These are phyloP conservation scores for Datura wrightii DNA, from an alignment of 257 asterid species.

Conservation along the genomic window DNA sequence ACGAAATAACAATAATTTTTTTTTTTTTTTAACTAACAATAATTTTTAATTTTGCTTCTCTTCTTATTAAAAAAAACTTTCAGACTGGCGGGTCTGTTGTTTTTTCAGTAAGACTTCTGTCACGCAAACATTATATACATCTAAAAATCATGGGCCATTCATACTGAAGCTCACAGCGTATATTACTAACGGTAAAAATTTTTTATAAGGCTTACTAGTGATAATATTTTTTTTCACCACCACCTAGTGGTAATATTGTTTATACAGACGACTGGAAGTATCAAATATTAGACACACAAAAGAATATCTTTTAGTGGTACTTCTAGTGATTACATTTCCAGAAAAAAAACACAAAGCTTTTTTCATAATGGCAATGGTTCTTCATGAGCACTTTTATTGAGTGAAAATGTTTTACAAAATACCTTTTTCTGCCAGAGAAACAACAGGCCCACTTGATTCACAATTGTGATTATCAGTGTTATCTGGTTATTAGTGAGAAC, in stretches of 20 bases:
- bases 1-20: not conserved
- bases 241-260: not conserved
- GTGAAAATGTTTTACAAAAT: not conserved
- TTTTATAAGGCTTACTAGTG: not conserved
- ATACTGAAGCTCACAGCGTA: not conserved
- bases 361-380: not conserved
- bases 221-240: not conserved
- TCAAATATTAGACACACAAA: not conserved
- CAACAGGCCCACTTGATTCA: not conserved
- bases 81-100: constrained; percentile 12
- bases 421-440: not conserved
- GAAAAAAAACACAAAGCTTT: not conserved
- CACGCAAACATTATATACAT: constrained; percentile 4
- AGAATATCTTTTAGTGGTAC: not conserved
- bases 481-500: not conserved
- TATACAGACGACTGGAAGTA: constrained; percentile 14
- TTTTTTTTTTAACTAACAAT: not conserved
- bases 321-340: not conserved
- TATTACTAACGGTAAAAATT: not conserved
- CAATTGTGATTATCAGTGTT: constrained; percentile 6
- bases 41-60: not conserved
- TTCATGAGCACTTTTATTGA: not conserved
- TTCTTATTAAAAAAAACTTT: not conserved
- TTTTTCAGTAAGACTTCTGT: not conserved
- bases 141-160: not conserved